phyloP scores from a whole-genome alignment of 139 green algal genomes.

The Chlamydomonas sp. region DNA sequence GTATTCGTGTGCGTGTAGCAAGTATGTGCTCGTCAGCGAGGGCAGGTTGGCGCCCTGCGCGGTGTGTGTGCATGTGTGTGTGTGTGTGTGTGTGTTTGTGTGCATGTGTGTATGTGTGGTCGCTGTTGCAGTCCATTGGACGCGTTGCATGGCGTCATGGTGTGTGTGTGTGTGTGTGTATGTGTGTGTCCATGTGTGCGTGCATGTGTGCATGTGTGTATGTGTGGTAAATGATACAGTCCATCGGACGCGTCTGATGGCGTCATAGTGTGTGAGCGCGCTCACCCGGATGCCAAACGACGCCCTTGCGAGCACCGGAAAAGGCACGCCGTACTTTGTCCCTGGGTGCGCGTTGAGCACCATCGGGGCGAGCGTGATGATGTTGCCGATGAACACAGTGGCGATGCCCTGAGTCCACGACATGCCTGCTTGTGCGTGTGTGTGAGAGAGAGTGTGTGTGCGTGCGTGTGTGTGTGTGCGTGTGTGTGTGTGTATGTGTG shows the following conservation, averaged over 20 bases:
- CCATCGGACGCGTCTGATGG: too few relatives aligned
- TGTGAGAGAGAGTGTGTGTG: neutral
- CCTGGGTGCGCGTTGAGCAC: slow-evolving; percentile 60
- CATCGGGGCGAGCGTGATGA: slow-evolving; percentile 69
- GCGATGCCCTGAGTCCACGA: slow-evolving; percentile 54
- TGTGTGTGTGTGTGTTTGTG: too few relatives aligned
- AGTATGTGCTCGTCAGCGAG: too few relatives aligned
- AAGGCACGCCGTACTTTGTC: slow-evolving; percentile 61
- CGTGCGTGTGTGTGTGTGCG: neutral
- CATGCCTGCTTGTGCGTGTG: slow-evolving; percentile 38
- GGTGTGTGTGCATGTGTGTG: too few relatives aligned
- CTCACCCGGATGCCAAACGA: slow-evolving; percentile 58
- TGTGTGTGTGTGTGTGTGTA: too few relatives aligned
- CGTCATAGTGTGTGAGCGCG: neutral
- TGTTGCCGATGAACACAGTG: slow-evolving; percentile 56
- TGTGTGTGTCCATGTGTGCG: too few relatives aligned
- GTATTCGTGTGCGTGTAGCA: neutral
- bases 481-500: neutral
- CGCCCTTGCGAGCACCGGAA: slow-evolving; percentile 61
- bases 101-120: too few relatives aligned
- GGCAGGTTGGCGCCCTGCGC: slow-evolving; percentile 15
- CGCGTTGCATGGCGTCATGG: too few relatives aligned
- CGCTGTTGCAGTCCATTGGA: too few relatives aligned
- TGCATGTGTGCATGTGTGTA: too few relatives aligned
- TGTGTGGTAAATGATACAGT: too few relatives aligned